Conservation (phyloP, 1,139 yeast species). For the Scheffersomyces quercinus region DNA sequence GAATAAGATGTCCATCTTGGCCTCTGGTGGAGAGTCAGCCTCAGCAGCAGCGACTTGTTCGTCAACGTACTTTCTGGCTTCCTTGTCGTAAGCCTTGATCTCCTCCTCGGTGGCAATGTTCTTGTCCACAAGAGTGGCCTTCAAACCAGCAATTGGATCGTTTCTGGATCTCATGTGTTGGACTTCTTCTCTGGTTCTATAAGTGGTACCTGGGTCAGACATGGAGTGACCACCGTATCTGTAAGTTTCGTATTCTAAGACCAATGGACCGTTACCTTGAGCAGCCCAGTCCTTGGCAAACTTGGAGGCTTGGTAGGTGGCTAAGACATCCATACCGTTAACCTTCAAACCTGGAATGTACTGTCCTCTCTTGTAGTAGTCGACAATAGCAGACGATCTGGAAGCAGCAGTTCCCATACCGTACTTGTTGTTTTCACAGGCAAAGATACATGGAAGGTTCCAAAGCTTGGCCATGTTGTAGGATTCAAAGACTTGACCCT, state of each 20-base stretch:
- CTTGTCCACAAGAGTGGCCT: constrained; percentile 79
- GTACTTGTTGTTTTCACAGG: constrained; percentile 98
- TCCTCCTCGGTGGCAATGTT: constrained; percentile 91
- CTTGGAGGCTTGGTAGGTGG: constrained; percentile 93
- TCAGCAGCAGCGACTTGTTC: constrained; percentile 94
- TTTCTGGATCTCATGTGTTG: constrained; percentile 98
- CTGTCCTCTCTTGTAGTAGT: constrained; percentile 98
- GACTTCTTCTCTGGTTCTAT: constrained; percentile 99
- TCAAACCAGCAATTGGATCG: constrained; percentile 96
- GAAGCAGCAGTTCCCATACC: constrained; percentile 99
- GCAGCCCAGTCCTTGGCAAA: constrained; percentile 96
- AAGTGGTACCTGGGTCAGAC: constrained; percentile 99
- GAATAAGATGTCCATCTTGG: constrained; percentile 89
- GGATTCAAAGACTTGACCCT: constrained; percentile 97
- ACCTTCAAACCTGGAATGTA: constrained; percentile 98
- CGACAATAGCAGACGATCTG: constrained; percentile 94
- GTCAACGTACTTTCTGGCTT: constrained; percentile 92
- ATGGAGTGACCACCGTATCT: constrained; percentile 99
- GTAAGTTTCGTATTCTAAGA: constrained; percentile 94
- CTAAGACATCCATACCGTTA: constrained; percentile 97
- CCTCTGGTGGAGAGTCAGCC: constrained; percentile 92
- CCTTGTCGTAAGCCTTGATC: constrained; percentile 90
- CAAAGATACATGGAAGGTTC: constrained; percentile 92
- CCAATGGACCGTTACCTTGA: constrained; percentile 93
- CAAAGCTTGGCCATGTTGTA: constrained; percentile 99